Base-by-base conservation (phyloP, 768 basidiomycete species). In the Tulasnella sp. region DNA sequence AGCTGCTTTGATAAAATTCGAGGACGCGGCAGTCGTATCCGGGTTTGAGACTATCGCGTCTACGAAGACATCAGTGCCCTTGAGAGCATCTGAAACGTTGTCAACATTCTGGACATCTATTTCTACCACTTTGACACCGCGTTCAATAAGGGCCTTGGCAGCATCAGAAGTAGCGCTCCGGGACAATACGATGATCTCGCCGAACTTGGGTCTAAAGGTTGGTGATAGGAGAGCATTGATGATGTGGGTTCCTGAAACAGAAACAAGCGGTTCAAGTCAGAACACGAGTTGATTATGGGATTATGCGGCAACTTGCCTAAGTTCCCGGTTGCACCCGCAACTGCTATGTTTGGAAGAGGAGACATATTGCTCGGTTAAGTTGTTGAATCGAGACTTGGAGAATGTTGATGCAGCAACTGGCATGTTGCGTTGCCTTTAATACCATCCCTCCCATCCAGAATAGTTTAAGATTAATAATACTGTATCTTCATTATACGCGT, bases 1-100 rank as follows among this genome's bases (percentile, higher is more conserved):
- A 37, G 54, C 39, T 56, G 54, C 40, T 62, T 60, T 6, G 56
- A 58, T 34, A 20, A 35, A n/a, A n/a, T n/a, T n/a, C n/a, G n/a
- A n/a, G n/a, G n/a, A n/a, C 9, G 15, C 54, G 37, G 58, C 42
- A 19, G 37, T 41, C 16, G 29, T 35, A 6, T 31, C 53, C 24
- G 15, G 53, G 31, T 0, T n/a, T 7, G 29, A 22, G 9, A 37
- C 35, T 39, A 57, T 28, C 3, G 54, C 53, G 46, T 56, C 59
- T n/a, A 62, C 56, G 37, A 61, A 43, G 32, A 60, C 57, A 46
- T 62, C 60, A 3, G 55, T 57, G 5, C 57, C 60, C 32, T 57
- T 51, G 22, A 61, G 49, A 8, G 35, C 24, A 28, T 53, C 31
- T 19, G 48, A 41, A 10, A 25, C 6, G 19, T 25, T 25, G 5